Evolutionary conservation across 306 rosid genomes (phyloP).

Genomic region (Carpinus viminea): DNA sequence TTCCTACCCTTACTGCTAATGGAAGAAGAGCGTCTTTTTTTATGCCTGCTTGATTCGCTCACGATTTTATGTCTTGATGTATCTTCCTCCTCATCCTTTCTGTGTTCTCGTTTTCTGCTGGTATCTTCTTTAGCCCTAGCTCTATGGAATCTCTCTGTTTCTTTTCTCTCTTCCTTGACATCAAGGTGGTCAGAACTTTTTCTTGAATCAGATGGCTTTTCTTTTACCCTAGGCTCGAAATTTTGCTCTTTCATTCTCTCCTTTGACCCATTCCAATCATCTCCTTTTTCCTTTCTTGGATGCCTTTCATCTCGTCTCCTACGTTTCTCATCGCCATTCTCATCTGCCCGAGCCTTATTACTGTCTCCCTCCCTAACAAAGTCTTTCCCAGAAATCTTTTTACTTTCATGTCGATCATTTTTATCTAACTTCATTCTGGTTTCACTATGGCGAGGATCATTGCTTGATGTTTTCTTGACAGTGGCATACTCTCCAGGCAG

Average conservation of each 20-base stretch:
- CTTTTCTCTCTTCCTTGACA: constrained; percentile 65
- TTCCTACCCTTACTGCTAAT: constrained; percentile 70
- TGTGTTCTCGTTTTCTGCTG: constrained; percentile 57
- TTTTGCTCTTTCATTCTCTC: constrained; percentile 60
- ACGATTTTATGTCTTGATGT: constrained; percentile 62
- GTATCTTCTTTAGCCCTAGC: constrained; percentile 53
- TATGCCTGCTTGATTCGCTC: constrained; percentile 62
- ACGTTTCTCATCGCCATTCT: constrained; percentile 54
- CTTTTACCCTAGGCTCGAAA: constrained; percentile 49
- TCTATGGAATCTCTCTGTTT: constrained; percentile 53
- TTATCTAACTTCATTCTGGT: constrained; percentile 48
- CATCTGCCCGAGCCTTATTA: constrained; percentile 55
- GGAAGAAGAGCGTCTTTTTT: constrained; percentile 71
- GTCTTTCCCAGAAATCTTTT: constrained; percentile 49
- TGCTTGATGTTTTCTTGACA: constrained; percentile 32
- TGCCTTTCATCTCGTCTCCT: constrained; percentile 63
- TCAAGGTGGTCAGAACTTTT: constrained; percentile 61
- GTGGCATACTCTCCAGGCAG: constrained; percentile 37
- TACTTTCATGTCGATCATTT: constrained; percentile 43
- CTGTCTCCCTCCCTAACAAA: constrained; percentile 49
- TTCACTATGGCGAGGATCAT: constrained; percentile 48
- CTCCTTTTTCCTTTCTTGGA: constrained; percentile 57
- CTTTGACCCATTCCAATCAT: constrained; percentile 53
- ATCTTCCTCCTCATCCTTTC: constrained; percentile 70
- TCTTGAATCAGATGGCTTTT: constrained; percentile 69